Percentiles rank a stretch among this genome's conserved stretches.
Evolutionary conservation across 2,329 filamentous ascomycete genomes (phyloP).

Genomic region (Incumbomyces delicatus): DNA sequence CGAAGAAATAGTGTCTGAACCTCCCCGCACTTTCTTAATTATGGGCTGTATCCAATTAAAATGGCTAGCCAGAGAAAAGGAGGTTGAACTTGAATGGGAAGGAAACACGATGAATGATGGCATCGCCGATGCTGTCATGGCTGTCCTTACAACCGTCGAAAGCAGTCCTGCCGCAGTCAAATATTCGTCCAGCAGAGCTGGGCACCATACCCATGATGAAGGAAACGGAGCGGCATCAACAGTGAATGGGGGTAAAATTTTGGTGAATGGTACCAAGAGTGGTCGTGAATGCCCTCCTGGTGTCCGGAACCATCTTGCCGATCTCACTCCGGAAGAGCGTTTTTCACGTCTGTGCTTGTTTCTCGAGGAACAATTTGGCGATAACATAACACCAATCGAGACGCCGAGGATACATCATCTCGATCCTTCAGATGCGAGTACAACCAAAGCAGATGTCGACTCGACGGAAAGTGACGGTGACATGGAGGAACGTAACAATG

Average conservation of each 20-base stretch:
- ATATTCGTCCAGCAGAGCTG: conserved; percentile 45
- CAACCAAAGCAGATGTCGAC: conserved; percentile 18
- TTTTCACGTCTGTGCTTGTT: conserved; percentile 86
- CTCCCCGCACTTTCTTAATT: conserved; percentile 47
- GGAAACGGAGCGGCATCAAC: neutral
- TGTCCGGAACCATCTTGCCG: conserved; percentile 60
- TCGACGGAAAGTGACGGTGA: conserved; percentile 34
- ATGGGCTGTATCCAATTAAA: conserved; percentile 88
- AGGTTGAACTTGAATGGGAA: conserved; percentile 92
- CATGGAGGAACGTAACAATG: conserved; percentile 46
- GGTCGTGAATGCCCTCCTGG: neutral
- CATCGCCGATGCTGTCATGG: conserved; percentile 94
- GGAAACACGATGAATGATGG: conserved; percentile 96
- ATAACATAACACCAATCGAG: conserved; percentile 69
- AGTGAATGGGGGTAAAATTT: too few relatives aligned
- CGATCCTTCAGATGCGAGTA: conserved; percentile 25
- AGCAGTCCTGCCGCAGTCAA: conserved; percentile 91
- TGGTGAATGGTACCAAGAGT: conserved; percentile 4
- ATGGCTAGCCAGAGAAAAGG: conserved; percentile 59
- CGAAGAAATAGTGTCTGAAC: conserved; percentile 33
- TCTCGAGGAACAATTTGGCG: conserved; percentile 92
- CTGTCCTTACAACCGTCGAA: conserved; percentile 82
- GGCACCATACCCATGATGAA: conserved; percentile 34
- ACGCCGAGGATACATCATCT: conserved; percentile 42
- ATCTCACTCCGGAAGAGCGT: conserved; percentile 62